Evolutionary conservation across 345 rosid genomes (phyloP), one percentile per base, ranked within the genome.

Genomic region (Rhodomyrtus tomentosa): DNA sequence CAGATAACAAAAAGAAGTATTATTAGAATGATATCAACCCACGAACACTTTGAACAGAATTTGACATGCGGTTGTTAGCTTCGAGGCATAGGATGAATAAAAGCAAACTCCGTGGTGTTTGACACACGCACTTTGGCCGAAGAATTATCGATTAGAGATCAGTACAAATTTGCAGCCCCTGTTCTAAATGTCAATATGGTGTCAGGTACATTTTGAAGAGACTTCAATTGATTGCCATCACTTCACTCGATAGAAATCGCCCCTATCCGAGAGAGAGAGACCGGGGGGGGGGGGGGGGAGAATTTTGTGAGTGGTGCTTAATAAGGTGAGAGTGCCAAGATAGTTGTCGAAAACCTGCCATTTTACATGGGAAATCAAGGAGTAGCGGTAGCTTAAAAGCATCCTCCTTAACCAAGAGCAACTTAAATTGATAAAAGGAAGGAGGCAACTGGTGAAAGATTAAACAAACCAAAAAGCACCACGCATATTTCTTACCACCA

Each of bases 401-500:
- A 36, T 32, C 42, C 45, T 38, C 3, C 40, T 58, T 29, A 68
- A 68, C 45, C 76, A 68, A 32, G 42, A 68, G 10, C 82, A 50
- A 45, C 82, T 24, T 45, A n/a, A n/a, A 81, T 16, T 50, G 52
- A 45, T 24, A 21, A 55, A 22, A 56, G 50, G 76, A 55, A 42
- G 55, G 11, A 53, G 27, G 49, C 48, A 82, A 53, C 16, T 82
- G 22, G 49, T 3, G 15, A 54, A 36, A 32, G n/a, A 20, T 21
- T 82, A 16, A 40, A 10, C 72, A 56, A 13, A 32, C 76, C 29
- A 54, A 4, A 42, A 40, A 42, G 36, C 16, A 36, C 55, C 53
- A 58, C 55, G 83, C 29, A 53, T 53, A 2, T 81, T 83, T 45
- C 95, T 86, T 88, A 95, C 99, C 99, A n/a, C 99, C 99, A 82